Percentiles rank a stretch among this genome's conserved stretches.
Evolutionary conservation across 495 filamentous ascomycete species (phyloP).

Genomic region (Aspergillus bridgeri): DNA sequence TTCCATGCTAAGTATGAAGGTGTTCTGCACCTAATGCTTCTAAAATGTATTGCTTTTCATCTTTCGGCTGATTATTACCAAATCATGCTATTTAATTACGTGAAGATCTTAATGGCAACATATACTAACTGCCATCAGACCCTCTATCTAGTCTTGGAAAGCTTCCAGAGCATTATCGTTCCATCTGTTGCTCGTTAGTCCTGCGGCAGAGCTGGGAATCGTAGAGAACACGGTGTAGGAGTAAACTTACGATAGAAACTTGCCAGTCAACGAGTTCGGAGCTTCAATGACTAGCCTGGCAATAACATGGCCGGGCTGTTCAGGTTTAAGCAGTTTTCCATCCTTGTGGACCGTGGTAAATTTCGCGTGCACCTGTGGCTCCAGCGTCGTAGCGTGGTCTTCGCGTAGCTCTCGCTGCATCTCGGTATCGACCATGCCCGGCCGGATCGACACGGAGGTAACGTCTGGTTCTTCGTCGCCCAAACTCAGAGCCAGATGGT

Average conservation of each 20-base stretch:
- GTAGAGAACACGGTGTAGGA: background rate
- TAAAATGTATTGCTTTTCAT: slow-evolving; percentile 85
- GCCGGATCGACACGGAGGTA: slow-evolving; percentile 66
- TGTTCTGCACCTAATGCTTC: slow-evolving; percentile 62
- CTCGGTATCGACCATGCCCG: slow-evolving; percentile 85
- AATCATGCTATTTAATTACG: slow-evolving; percentile 17
- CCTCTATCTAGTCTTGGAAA: slow-evolving; percentile 49
- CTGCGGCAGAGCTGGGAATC: background rate
- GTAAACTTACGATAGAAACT: slow-evolving; percentile 67
- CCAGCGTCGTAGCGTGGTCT: slow-evolving; percentile 61
- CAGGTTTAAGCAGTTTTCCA: slow-evolving; percentile 71
- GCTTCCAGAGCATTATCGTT: slow-evolving; percentile 59
- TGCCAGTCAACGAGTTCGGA: slow-evolving; percentile 65
- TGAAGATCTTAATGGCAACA: slow-evolving; percentile 22
- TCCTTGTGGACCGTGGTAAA: slow-evolving; percentile 64
- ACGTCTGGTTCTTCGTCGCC: slow-evolving; percentile 77
- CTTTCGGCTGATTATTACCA: slow-evolving; percentile 75
- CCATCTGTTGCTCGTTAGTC: slow-evolving; percentile 61
- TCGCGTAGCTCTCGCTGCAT: slow-evolving; percentile 87
- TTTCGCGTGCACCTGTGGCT: slow-evolving; percentile 59
- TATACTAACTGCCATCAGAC: slow-evolving; percentile 35
- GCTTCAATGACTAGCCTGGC: slow-evolving; percentile 67
- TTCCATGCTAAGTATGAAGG: slow-evolving; percentile 94
- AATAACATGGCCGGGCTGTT: slow-evolving; percentile 84
- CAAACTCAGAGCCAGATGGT: slow-evolving; percentile 71